Evolutionary conservation across 2,329 filamentous ascomycete genomes (phyloP).

Genomic region (Pleomassaria siparia): DNA sequence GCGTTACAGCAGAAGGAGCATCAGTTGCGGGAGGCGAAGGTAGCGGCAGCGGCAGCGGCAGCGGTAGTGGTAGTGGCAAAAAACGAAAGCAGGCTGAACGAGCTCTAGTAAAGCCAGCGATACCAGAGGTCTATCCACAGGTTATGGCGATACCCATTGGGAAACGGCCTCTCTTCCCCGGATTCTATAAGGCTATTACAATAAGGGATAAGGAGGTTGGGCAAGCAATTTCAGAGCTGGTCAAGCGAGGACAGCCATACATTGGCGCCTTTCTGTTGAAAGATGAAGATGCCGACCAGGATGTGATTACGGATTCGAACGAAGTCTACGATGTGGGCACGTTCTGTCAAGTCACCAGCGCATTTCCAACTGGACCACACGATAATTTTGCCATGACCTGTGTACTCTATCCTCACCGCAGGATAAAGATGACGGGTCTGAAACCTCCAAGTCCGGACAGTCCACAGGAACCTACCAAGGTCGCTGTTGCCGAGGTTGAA

Average conservation of each 20-base stretch:
- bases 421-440: slow-evolving; percentile 85
- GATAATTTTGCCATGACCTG: slow-evolving; percentile 85
- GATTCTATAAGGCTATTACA: slow-evolving; percentile 98
- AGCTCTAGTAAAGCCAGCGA: slow-evolving; percentile 80
- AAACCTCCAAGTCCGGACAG: slow-evolving; percentile 63
- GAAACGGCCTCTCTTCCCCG: slow-evolving; percentile 89
- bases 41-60: slow-evolving; percentile 55
- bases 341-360: slow-evolving; percentile 96
- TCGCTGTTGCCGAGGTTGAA: slow-evolving; percentile 34
- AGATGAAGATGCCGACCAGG: slow-evolving; percentile 90
- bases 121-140: slow-evolving; percentile 95
- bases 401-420: slow-evolving; percentile 91
- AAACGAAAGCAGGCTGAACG: slow-evolving; percentile 74
- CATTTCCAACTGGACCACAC: slow-evolving; percentile 79
- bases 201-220: slow-evolving; percentile 92
- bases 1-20: slow-evolving; percentile 56
- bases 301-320: slow-evolving; percentile 84
- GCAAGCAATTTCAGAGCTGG: slow-evolving; percentile 90
- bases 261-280: slow-evolving; percentile 97
- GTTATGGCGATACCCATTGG: slow-evolving; percentile 97
- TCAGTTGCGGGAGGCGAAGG: slow-evolving; percentile 54
- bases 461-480: slow-evolving; percentile 25
- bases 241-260: slow-evolving; percentile 95
- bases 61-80: slow-evolving; percentile 60
- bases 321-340: slow-evolving; percentile 96